Evolutionary conservation across 768 basidiomycete genomes (phyloP), one percentile per base, ranked within the genome.

Genomic region (Hortiboletus campestris): DNA sequence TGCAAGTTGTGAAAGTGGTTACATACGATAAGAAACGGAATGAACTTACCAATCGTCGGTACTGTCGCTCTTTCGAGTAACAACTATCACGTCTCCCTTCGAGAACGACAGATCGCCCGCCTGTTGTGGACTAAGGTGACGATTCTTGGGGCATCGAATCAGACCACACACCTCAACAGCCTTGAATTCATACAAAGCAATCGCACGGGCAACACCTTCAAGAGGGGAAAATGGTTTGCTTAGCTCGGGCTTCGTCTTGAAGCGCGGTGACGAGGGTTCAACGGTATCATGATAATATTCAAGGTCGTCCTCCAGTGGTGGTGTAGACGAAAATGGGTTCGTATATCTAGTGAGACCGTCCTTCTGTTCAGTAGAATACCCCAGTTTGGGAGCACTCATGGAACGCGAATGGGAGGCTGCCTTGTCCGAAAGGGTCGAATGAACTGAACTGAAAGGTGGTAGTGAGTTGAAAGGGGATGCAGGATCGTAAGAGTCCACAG

Each of bases 41-140:
- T 49, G 50, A 32, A 69, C 79, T 48, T 60, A 85, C 90, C 90
- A 93, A 59, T 91, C 88, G 65, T 93, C 83, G 11, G 74, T 82
- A 42, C 82, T 89, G 35, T 84, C 77, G 57, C 84, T 91, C 75
- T 81, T 89, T 69, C 85, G 75, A 12, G 80, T 84, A 20, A 93
- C 75, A 16, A 72, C 76, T 46, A 93, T 87, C 14, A 92, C 78
- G 58, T 91, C 86, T 1, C 90, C 90, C 65, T 85, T 91, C 14
- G 73, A 76, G 64, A 93, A 90, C 0, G 87, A 86, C 44, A 93
- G 63, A 67, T 93, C 90, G 2, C 88, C 90, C 11, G 74, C 67
- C 88, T 91, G n/a, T 49, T n/a, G 20, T 29, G 6, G 28, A 61
- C 28, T 53, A 20, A 51, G 62, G 31, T 47, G 39, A 62, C 19